Conservation (phyloP, 1,139 yeast genomes). For the Taphrina pruni region DNA sequence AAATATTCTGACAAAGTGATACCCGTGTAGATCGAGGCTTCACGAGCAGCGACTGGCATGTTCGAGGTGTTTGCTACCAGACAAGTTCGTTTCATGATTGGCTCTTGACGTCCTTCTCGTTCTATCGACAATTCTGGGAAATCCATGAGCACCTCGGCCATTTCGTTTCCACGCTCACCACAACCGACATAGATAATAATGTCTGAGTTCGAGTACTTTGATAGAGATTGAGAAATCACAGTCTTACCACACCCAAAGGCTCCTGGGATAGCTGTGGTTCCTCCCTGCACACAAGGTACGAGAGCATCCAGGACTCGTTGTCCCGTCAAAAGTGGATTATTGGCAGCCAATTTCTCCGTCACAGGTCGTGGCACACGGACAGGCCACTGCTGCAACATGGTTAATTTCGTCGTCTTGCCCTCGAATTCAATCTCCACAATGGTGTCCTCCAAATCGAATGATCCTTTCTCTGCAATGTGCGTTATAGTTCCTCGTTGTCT, state of each 20-base stretch:
- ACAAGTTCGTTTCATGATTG: conserved; percentile 99
- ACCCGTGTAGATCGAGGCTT: conserved; percentile 98
- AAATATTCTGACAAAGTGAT: conserved; percentile 97
- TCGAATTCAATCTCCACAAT: conserved; percentile 92
- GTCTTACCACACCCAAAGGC: conserved; percentile 99
- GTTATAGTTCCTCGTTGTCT: conserved; percentile 97
- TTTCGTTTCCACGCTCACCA: conserved; percentile 97
- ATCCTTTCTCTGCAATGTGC: conserved; percentile 84
- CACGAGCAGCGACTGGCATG: conserved; percentile 99
- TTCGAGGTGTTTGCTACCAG: conserved; percentile 97
- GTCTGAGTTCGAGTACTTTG: conserved; percentile 96
- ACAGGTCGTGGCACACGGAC: conserved; percentile 99
- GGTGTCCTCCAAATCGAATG: conserved; percentile 86
- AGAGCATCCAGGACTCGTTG: conserved; percentile 97
- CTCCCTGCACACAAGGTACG: conserved; percentile 99
- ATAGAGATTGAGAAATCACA: conserved; percentile 95
- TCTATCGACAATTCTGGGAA: conserved; percentile 97
- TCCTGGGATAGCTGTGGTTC: conserved; percentile 99
- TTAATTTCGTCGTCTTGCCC: conserved; percentile 77
- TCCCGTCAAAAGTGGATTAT: conserved; percentile 93
- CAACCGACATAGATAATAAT: conserved; percentile 91
- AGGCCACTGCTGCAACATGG: conserved; percentile 99
- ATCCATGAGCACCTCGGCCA: conserved; percentile 99
- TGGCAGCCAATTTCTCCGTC: conserved; percentile 88
- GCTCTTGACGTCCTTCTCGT: conserved; percentile 90